Percentiles rank a stretch among this genome's conserved stretches.
Evolutionary conservation across 768 basidiomycete genomes (phyloP).

Genomic region (Rhizopogon vesiculosus): DNA sequence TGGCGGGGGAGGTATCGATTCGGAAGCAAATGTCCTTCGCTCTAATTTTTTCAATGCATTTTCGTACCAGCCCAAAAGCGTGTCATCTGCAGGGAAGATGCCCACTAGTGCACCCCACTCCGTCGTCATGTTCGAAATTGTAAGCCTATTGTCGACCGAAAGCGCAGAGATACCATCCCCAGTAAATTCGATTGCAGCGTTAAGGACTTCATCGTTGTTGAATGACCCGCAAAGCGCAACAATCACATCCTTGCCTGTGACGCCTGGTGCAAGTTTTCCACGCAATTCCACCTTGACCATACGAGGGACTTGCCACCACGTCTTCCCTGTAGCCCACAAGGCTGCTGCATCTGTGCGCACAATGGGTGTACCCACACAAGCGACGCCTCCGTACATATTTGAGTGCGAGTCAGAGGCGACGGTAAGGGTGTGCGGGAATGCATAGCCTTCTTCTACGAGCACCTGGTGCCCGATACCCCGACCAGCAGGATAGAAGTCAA

Average conservation of each 20-base stretch:
- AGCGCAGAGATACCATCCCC: constrained; percentile 81
- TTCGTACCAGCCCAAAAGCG: constrained; percentile 85
- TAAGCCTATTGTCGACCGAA: constrained; percentile 86
- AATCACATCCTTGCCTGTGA: constrained; percentile 98
- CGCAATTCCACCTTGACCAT: constrained; percentile 93
- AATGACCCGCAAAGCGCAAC: constrained; percentile 95
- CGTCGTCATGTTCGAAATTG: constrained; percentile 99
- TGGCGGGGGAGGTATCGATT: constrained; percentile 63
- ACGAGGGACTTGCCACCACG: constrained; percentile 99
- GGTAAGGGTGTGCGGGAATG: constrained; percentile 92
- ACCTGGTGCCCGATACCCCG: constrained; percentile 98
- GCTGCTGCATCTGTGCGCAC: constrained; percentile 94
- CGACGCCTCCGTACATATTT: constrained; percentile 99
- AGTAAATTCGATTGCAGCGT: constrained; percentile 94
- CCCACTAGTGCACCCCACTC: constrained; percentile 99
- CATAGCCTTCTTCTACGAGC: constrained; percentile 97
- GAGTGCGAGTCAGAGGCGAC: constrained; percentile 96
- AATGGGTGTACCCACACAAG: constrained; percentile 95
- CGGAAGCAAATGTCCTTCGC: constrained; percentile 63
- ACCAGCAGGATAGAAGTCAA: constrained; percentile 98
- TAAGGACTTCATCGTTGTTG: constrained; percentile 94
- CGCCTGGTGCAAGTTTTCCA: constrained; percentile 79
- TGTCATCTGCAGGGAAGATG: constrained; percentile 88
- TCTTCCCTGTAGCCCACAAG: constrained; percentile 96
- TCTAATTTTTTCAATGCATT: constrained; percentile 66